Conservation (phyloP, 2,329 filamentous ascomycete species). For the Penicillium crustosum region DNA sequence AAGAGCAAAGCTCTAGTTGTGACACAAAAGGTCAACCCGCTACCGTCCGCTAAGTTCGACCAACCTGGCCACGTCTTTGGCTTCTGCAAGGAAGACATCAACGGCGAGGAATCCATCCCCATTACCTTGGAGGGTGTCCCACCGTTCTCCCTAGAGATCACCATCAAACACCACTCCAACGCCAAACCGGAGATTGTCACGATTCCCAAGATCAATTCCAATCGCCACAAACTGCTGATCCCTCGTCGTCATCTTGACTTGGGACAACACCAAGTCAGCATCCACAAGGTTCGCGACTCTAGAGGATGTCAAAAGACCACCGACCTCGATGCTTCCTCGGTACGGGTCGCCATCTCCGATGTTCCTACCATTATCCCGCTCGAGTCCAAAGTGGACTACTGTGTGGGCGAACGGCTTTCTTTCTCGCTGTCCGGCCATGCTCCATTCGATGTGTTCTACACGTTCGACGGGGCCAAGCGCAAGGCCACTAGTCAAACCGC, state of each 20-base stretch:
- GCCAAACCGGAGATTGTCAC: constrained; percentile 76
- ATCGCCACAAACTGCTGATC: constrained; percentile 76
- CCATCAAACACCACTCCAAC: constrained; percentile 86
- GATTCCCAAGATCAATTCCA: constrained; percentile 74
- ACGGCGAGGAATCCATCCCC: constrained; percentile 81
- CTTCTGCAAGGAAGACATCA: constrained; percentile 83
- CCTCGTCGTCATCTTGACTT: constrained; percentile 81
- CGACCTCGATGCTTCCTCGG: constrained; percentile 68
- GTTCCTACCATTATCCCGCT: constrained; percentile 87
- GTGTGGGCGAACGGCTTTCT: constrained; percentile 89
- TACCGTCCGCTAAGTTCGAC: constrained; percentile 76
- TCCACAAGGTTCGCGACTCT: constrained; percentile 84
- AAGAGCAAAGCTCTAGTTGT: constrained; percentile 67
- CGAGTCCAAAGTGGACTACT: constrained; percentile 83
- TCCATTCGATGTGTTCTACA: constrained; percentile 91
- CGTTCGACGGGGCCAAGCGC: constrained; percentile 74
- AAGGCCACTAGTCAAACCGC: constrained; percentile 72
- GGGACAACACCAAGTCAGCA: constrained; percentile 84
- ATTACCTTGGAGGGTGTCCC: constrained; percentile 78
- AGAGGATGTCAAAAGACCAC: constrained; percentile 81
- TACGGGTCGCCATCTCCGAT: constrained; percentile 90
- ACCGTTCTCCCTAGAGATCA: constrained; percentile 87
- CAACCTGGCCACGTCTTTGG: constrained; percentile 92
- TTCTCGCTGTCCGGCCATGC: constrained; percentile 88
- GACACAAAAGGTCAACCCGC: constrained; percentile 79